These are phyloP conservation scores for Brassica rapa DNA, from an alignment of 345 rosid genomes.

Conservation along the genomic window DNA sequence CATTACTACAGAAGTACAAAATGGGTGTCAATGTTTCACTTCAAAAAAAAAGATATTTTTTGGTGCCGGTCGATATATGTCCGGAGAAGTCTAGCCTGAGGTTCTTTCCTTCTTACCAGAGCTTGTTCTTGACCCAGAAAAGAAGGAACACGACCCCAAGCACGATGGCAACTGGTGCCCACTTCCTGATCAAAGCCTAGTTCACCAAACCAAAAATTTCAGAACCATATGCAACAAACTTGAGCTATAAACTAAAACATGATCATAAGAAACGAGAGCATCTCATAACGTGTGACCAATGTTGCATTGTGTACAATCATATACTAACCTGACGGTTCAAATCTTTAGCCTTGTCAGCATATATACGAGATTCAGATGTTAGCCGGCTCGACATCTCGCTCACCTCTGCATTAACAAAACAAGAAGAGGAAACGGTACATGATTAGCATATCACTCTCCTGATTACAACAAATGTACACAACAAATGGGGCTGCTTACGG, in stretches of 20 bases:
- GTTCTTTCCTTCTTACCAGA: slow-evolving; percentile 55
- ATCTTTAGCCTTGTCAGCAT: slow-evolving; percentile 98
- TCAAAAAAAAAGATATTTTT: slow-evolving; percentile 21
- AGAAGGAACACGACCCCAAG: slow-evolving; percentile 90
- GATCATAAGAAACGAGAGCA: not conserved
- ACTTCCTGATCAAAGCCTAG: slow-evolving; percentile 92
- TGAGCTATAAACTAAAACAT: slow-evolving; percentile 1
- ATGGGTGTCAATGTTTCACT: slow-evolving; percentile 35
- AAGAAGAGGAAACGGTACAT: slow-evolving; percentile 20
- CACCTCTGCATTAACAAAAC: slow-evolving; percentile 72
- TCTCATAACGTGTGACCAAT: slow-evolving; percentile 4
- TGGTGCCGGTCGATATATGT: not conserved
- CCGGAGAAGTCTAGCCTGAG: not conserved
- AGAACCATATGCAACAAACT: not conserved
- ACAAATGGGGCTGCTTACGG: slow-evolving; percentile 59
- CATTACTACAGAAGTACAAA: slow-evolving; percentile 43
- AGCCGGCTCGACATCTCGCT: slow-evolving; percentile 96
- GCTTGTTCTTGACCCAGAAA: slow-evolving; percentile 87
- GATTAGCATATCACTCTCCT: slow-evolving; percentile 19
- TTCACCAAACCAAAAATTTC: slow-evolving; percentile 16
- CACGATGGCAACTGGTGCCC: slow-evolving; percentile 96
- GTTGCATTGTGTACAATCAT: slow-evolving; percentile 1
- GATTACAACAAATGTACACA: slow-evolving; percentile 1
- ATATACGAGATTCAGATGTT: slow-evolving; percentile 91
- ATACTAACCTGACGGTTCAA: slow-evolving; percentile 75